Evolutionary conservation across 495 filamentous ascomycete species (phyloP).

Genomic region (Collariella sp.): DNA sequence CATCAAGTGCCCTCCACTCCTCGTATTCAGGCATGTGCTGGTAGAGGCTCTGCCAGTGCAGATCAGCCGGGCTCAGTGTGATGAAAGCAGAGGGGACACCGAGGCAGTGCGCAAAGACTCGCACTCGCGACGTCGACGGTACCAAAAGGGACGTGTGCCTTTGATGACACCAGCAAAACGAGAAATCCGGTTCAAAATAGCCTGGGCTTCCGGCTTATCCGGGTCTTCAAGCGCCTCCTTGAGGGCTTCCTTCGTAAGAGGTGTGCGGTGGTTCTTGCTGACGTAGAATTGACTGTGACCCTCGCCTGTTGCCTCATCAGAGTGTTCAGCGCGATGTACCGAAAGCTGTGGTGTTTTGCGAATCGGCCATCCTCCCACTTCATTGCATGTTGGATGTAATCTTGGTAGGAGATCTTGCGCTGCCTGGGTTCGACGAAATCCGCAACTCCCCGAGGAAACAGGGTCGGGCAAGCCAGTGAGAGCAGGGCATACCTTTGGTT

Average conservation of each 20-base stretch:
- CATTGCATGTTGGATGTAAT: not conserved
- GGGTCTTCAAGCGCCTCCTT: not conserved
- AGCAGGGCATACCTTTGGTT: not conserved
- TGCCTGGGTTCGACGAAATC: constrained; percentile 1
- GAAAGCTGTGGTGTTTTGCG: not conserved
- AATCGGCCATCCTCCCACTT: constrained; percentile 2
- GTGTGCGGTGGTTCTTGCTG: not conserved
- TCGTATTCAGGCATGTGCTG: not conserved
- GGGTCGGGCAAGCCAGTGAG: not conserved
- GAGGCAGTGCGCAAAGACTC: not conserved
- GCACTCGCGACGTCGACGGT: not conserved
- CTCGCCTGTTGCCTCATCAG: not conserved
- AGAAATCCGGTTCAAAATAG: not conserved
- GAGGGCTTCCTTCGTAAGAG: not conserved
- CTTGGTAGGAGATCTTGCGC: not conserved
- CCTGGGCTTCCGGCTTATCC: not conserved
- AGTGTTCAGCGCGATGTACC: not conserved
- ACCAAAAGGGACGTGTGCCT: not conserved
- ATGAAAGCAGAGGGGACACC: not conserved
- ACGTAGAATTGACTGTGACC: not conserved
- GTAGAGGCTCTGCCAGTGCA: not conserved
- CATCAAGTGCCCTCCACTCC: not conserved
- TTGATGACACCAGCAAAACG: not conserved
- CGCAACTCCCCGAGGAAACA: not conserved
- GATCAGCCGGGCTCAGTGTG: constrained; percentile 1